Base-by-base conservation (phyloP, 163 green algal species). In the Prototheca wickerhamii region DNA sequence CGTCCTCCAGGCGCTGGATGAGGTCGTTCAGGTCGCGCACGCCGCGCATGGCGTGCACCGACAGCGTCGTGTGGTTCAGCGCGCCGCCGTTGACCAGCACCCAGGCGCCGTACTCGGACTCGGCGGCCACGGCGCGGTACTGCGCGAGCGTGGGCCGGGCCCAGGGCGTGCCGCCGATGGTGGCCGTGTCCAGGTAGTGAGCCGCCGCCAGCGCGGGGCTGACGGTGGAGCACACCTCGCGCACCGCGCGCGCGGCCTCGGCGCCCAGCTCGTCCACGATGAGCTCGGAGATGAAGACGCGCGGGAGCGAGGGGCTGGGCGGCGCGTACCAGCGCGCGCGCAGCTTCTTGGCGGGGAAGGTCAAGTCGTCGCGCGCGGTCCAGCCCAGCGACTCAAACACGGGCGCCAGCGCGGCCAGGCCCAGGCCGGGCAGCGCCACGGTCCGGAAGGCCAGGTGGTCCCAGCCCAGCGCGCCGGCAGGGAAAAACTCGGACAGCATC, bases 41-140 rank as follows among this genome's bases (percentile, higher is more conserved):
- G 55, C 33, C 50, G 46, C 12, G 50, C 35, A 87, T 60, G 29
- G 71, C 70, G 69, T 94, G 86, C 31, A 92, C 76, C 4, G 74
- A 67, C 25, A 93, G 65, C 1, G 88, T 87, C 21, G 84, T 84
- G 76, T 95, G 88, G 74, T 95, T 95, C 6, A 95, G 79, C 0
- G 46, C 54, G 61, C 86, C 95, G 33, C 87, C 88, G 61, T 95
- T 83, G 2, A 78, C 84, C 4, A 95, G 76, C n/a, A 86, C 83
- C 88, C 88, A 95, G 0, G 88, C 88, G 0, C 85, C 88, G n/a
- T 73, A 77, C 64, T 94, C 86, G 44, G 70, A 84, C 58, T 90
- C 87, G 32, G 71, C 32, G 33, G 85, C 63, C 43, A 94, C 76
- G 7, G 52, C 33, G 18, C 78, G 31, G 60, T 85, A 95, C 57